phyloP scores from a whole-genome alignment of 257 asterid species.

The Penstemon eatonii region DNA sequence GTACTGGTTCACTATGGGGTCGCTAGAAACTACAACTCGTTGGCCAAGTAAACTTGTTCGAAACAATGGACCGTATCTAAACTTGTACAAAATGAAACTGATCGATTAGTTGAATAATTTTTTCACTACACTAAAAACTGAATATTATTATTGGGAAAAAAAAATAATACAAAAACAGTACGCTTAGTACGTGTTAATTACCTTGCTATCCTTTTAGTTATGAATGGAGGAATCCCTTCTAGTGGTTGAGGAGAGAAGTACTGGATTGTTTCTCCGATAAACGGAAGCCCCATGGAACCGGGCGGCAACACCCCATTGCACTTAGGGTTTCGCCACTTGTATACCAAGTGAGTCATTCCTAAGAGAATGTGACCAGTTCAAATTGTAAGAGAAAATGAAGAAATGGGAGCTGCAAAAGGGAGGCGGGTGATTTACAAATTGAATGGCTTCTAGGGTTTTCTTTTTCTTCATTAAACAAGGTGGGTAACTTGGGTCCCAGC shows the following conservation, averaged over 20 bases:
- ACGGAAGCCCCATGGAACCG: slow-evolving; percentile 86
- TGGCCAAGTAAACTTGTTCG: slow-evolving; percentile 70
- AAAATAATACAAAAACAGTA: too few species aligned
- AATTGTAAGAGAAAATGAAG: too few species aligned
- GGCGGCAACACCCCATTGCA: slow-evolving; percentile 72
- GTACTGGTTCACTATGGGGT: slow-evolving; percentile 69
- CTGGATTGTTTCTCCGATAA: slow-evolving; percentile 64
- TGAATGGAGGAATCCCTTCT: slow-evolving; percentile 63
- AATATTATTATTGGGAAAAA: too few species aligned
- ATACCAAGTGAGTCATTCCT: slow-evolving; percentile 23
- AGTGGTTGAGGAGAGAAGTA: slow-evolving; percentile 55
- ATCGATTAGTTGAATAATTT: too few species aligned
- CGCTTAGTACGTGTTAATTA: slow-evolving; percentile 19
- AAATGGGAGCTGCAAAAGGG: too few species aligned
- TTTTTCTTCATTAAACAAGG: too few species aligned
- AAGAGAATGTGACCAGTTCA: too few species aligned
- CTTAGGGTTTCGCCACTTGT: slow-evolving; percentile 63
- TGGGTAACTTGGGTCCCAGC: too few species aligned
- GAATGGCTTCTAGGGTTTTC: too few species aligned
- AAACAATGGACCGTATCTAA: slow-evolving; percentile 75
- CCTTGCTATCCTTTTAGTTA: slow-evolving; percentile 64
- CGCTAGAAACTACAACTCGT: slow-evolving; percentile 69
- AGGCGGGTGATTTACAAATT: too few species aligned
- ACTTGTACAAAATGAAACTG: background rate
- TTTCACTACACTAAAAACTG: too few species aligned